Base-by-base conservation (phyloP, 2,329 filamentous ascomycete genomes). In the Graphium sp. region DNA sequence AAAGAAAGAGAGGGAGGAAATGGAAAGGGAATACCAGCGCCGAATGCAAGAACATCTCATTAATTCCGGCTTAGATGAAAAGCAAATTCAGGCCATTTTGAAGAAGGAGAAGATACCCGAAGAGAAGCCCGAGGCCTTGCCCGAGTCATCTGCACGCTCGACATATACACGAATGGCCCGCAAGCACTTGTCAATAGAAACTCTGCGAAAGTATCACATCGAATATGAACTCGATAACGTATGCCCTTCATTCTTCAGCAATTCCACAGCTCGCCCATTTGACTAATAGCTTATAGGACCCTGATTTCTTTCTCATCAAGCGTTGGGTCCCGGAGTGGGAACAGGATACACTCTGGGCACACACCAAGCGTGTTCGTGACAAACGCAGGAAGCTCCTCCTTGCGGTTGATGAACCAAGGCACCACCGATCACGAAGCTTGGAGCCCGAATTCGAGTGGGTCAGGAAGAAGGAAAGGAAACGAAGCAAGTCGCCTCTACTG, bases 271-370 rank as follows among this genome's bases (percentile, higher is more conserved):
- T 25, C 12, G 14, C 14, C 16, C 7, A 5, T 17, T 24, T 17
- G 18, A 14, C 22, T 24, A 26, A 38, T 70, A 52, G 48, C 43
- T 40, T 10, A 20, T 8, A 72, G 60, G 74, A 84, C 41, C 62
- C 68, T 12, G 64, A 74, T 29, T 84, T 70, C 39, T 57, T 84
- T 31, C 50, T 85, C 34, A 77, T 84, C 52, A 79, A 77, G 49
- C 62, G 71, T 32, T 80, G 70, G 69, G 70, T 84, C 29, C 66
- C 69, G 4, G 72, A 82, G 39, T 65, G 67, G 35, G 67, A 82
- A 44, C 78, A 82, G 42, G 66, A 81, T 33, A 56, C 70, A 32
- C 62, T 83, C 27, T 85, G 79, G 63, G 63, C 68, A 24, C 76
- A 84, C 50, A 82, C 78, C 4, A 62, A 61, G 35, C 54, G 62